phyloP scores from a whole-genome alignment of 1,284 basidiomycete species.

The Moniliophthora roreri region DNA sequence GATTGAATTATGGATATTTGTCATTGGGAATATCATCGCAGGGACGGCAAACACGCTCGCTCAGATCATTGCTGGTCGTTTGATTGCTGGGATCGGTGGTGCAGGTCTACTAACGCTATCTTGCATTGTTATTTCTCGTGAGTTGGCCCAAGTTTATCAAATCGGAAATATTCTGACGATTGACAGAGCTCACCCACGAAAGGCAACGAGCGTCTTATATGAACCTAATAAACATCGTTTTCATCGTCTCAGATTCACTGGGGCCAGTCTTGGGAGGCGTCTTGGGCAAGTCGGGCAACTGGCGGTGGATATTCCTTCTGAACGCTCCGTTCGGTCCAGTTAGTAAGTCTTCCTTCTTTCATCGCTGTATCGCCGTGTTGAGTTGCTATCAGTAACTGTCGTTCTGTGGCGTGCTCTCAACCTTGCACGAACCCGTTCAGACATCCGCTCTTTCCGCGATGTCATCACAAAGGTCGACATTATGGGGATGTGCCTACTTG shows the following conservation, averaged over 20 bases:
- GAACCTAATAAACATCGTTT: conserved; percentile 32
- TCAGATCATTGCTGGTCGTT: conserved; percentile 37
- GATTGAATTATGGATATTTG: conserved; percentile 34
- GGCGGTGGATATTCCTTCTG: conserved; percentile 36
- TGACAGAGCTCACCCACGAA: conserved; percentile 31
- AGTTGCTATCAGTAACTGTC: conserved; percentile 24
- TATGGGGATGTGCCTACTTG: conserved; percentile 23
- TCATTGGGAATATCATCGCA: conserved; percentile 40
- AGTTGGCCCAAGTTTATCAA: conserved; percentile 8
- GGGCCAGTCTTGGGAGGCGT: conserved; percentile 32
- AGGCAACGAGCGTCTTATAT: conserved; percentile 31
- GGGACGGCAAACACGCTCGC: conserved; percentile 36
- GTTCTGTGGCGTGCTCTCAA: conserved; percentile 26
- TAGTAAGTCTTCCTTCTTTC: conserved; percentile 21
- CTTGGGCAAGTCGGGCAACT: conserved; percentile 31
- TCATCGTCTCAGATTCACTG: conserved; percentile 30
- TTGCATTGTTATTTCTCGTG: conserved; percentile 36
- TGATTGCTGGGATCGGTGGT: conserved; percentile 40
- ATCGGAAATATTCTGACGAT: not conserved
- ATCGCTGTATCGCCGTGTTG: too few species aligned
- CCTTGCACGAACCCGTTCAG: conserved; percentile 15
- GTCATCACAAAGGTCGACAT: conserved; percentile 26
- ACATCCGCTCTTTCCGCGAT: conserved; percentile 18
- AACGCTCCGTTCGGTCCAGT: conserved; percentile 32
- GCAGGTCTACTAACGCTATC: conserved; percentile 39